Conservation (phyloP, 768 basidiomycete genomes). For the Suillus occidentalis region DNA sequence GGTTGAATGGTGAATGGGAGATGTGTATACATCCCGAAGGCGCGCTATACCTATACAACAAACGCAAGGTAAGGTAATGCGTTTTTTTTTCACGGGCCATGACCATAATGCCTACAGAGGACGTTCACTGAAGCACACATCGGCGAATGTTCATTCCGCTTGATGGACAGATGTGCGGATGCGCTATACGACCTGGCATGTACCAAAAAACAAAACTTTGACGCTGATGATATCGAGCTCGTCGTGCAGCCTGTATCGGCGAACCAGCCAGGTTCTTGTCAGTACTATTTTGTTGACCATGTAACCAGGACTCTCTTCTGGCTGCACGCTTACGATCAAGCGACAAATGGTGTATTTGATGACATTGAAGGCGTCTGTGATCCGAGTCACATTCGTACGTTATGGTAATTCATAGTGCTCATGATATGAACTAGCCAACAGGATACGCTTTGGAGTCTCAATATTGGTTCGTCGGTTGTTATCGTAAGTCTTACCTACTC, state of each 20-base stretch:
- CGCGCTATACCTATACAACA: conserved; percentile 49
- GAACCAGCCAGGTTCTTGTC: not conserved
- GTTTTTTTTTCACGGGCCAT: no score
- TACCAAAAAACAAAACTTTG: not conserved
- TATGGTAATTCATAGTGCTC: not conserved
- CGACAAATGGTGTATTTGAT: conserved; percentile 24
- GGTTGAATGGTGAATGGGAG: not conserved
- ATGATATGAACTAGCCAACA: conserved; percentile 4
- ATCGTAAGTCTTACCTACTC: not conserved
- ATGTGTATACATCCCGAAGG: conserved; percentile 50
- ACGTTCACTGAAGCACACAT: conserved; percentile 1
- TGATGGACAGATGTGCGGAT: not conserved
- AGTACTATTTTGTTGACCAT: conserved; percentile 51
- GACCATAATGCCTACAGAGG: not conserved
- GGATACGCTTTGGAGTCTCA: conserved; percentile 18
- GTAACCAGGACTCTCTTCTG: conserved; percentile 44
- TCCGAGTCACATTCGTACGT: conserved; percentile 42
- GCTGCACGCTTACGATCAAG: conserved; percentile 39
- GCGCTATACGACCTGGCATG: not conserved
- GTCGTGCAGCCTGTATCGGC: not conserved
- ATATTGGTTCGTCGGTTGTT: conserved; percentile 22
- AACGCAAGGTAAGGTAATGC: conserved; percentile 34
- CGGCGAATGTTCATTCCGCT: not conserved
- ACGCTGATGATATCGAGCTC: not conserved
- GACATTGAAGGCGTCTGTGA: conserved; percentile 39